Evolutionary conservation across 169 alveolate genomes (phyloP).

Genomic region (Plasmodium ovale): DNA sequence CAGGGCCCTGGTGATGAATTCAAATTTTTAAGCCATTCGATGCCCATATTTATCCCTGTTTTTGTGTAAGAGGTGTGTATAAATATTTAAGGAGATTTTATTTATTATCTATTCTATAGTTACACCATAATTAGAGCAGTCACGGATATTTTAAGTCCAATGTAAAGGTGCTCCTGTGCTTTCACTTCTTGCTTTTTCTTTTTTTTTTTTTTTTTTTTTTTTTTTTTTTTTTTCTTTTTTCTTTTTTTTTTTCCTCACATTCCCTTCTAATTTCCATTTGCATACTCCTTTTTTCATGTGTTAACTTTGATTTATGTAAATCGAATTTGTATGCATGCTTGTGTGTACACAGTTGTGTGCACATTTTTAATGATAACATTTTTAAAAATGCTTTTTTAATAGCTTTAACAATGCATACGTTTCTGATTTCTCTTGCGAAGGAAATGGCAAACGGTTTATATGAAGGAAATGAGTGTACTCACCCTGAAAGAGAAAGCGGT

Average conservation of each 20-base stretch:
- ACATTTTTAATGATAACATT: constrained; percentile 56
- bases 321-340: constrained; percentile 10
- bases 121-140: too few relatives aligned
- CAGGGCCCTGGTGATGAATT: too few relatives aligned
- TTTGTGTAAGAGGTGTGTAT: too few relatives aligned
- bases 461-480: too few relatives aligned
- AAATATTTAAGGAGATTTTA: too few relatives aligned
- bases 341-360: constrained; percentile 2
- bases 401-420: constrained; percentile 11
- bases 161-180: too few relatives aligned
- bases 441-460: too few relatives aligned
- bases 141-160: too few relatives aligned
- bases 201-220: constrained; percentile 2
- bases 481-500: too few relatives aligned
- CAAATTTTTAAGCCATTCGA: too few relatives aligned
- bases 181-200: constrained; percentile 3
- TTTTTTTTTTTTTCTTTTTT: constrained; percentile 20
- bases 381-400: constrained; percentile 40
- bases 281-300: not conserved
- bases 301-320: constrained; percentile 45
- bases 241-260: constrained; percentile 1
- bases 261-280: not conserved
- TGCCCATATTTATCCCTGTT: too few relatives aligned
- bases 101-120: too few relatives aligned
- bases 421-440: not conserved